A percentile compares a stretch with the other conserved stretches of the same genome.
These are phyloP conservation scores for Hypoxylon intermedium DNA, from an alignment of 495 filamentous ascomycete genomes.

Conservation along the genomic window DNA sequence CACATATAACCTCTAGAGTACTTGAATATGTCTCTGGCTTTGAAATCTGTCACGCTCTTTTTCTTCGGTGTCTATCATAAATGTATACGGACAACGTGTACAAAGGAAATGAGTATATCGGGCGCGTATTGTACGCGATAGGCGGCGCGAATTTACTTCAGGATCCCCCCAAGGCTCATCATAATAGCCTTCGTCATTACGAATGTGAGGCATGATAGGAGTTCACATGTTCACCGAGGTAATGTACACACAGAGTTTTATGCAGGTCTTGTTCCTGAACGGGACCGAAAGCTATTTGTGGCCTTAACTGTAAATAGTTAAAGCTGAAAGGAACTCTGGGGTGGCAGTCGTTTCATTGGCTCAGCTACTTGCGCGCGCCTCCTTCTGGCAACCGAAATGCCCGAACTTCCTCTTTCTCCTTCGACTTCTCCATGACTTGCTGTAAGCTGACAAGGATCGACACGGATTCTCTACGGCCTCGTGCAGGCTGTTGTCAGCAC, in stretches of 20 bases:
- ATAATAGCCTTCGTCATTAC: not conserved
- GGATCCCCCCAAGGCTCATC: not conserved
- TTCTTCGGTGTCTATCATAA: no score
- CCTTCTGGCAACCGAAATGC: slow-evolving; percentile 14
- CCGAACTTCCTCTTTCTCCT: slow-evolving; percentile 38
- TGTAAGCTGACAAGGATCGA: slow-evolving; percentile 26
- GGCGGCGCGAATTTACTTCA: no score
- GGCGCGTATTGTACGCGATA: no score
- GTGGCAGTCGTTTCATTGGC: slow-evolving; percentile 32
- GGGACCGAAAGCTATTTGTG: slow-evolving; percentile 4
- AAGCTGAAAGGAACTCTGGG: slow-evolving; percentile 6
- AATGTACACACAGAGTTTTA: not conserved
- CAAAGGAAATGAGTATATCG: no score
- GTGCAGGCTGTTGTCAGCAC: slow-evolving; percentile 21
- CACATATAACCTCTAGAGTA: no score
- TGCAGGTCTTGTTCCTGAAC: slow-evolving; percentile 16
- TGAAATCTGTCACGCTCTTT: no score
- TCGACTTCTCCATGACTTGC: slow-evolving; percentile 18
- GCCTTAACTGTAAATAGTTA: slow-evolving; percentile 25
- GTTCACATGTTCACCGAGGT: slow-evolving; percentile 9
- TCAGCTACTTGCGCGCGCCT: slow-evolving; percentile 16
- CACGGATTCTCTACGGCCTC: slow-evolving; percentile 3
- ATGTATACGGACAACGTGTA: no score
- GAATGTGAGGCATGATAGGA: not conserved
- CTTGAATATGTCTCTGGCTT: no score